A percentile compares a stretch with the other conserved stretches of the same genome.
phyloP scores from a whole-genome alignment of 2,329 filamentous ascomycete species.

The Penicillium hesseltinei region DNA sequence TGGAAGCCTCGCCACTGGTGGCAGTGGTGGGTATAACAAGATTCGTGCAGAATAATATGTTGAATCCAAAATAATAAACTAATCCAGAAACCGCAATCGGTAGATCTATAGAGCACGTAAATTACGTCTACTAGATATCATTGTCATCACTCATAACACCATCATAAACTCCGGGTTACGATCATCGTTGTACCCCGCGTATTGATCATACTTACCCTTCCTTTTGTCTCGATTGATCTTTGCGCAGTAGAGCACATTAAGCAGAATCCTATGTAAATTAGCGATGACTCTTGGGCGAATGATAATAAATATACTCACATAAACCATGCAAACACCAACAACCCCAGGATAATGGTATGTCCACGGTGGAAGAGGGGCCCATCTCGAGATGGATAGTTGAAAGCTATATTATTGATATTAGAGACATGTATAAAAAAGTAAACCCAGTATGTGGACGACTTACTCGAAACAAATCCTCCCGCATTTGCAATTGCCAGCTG shows the following conservation, averaged over 20 bases:
- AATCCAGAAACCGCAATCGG: neutral
- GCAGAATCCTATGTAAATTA: constrained; percentile 48
- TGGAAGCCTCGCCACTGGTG: constrained; percentile 35
- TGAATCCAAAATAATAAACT: neutral
- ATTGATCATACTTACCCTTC: constrained; percentile 58
- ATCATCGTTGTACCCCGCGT: constrained; percentile 59
- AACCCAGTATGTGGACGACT: constrained; percentile 16
- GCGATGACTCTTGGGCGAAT: neutral
- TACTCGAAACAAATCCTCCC: constrained; percentile 64
- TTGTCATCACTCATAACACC: constrained; percentile 48
- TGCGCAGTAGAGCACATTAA: constrained; percentile 61
- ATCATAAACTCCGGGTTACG: constrained; percentile 62
- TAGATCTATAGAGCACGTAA: neutral
- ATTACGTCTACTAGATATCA: neutral
- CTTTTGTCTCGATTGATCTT: constrained; percentile 65
- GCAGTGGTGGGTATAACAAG: constrained; percentile 3
- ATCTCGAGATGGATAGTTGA: constrained; percentile 59
- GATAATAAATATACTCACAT: constrained; percentile 50
- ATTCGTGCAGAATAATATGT: neutral
- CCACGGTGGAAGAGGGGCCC: constrained; percentile 59
- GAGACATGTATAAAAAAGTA: neutral
- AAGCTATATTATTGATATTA: constrained; percentile 29
- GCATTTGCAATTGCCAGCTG: constrained; percentile 67
- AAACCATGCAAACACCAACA: constrained; percentile 63
- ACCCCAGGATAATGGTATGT: constrained; percentile 60